These are phyloP conservation scores for Peronospora destructor DNA, from an alignment of 352 stramenopile genomes.

Conservation along the genomic window DNA sequence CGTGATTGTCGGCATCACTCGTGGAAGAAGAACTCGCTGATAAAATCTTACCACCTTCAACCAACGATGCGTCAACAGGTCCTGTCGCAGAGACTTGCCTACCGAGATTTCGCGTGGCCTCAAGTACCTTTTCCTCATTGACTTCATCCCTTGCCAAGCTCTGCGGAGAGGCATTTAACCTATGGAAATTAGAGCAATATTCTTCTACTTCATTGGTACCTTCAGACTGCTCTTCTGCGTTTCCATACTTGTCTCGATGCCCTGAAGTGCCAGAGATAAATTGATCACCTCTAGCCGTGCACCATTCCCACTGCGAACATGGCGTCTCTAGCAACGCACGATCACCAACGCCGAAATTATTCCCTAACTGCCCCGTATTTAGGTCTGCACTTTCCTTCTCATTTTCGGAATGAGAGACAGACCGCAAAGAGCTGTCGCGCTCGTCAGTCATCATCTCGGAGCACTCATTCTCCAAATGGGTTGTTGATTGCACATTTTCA, in stretches of 20 bases:
- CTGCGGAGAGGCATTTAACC: not conserved
- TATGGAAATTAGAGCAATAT: not conserved
- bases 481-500: not conserved
- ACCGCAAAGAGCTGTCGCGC: not conserved
- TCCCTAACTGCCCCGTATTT: not conserved
- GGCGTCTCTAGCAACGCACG: not conserved
- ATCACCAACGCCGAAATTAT: not conserved
- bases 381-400: not conserved
- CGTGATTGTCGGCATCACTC: not conserved
- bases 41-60: constrained; percentile 1
- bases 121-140: not conserved
- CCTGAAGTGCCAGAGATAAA: not conserved
- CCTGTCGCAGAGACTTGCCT: not conserved
- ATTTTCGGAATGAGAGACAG: not conserved
- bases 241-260: not conserved
- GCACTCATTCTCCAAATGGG: not conserved
- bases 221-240: constrained; percentile 7
- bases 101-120: not conserved
- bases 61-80: not conserved
- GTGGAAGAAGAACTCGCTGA: constrained; percentile 1
- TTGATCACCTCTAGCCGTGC: not conserved
- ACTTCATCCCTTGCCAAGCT: not conserved
- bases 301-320: not conserved
- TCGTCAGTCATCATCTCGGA: not conserved
- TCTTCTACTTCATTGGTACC: constrained; percentile 3